A percentile compares a stretch with the other conserved stretches of the same genome.
These are phyloP conservation scores for Candida manassasensis DNA, from an alignment of 805 yeast genomes.

Conservation along the genomic window DNA sequence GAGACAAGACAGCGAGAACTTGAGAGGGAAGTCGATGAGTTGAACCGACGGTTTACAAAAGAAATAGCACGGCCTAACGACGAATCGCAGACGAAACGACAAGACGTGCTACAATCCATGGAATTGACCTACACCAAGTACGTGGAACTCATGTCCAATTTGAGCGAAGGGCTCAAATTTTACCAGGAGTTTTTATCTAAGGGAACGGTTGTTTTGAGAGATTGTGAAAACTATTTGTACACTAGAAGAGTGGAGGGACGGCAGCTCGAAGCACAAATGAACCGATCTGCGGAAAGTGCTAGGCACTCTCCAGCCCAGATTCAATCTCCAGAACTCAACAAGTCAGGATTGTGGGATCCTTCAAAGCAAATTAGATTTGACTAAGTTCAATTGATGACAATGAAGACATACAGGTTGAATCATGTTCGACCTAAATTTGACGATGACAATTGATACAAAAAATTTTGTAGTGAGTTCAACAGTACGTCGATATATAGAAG, in stretches of 20 bases:
- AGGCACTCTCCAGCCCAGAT: neutral
- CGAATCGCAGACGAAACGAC: slow-evolving; percentile 34
- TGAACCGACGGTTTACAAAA: slow-evolving; percentile 26
- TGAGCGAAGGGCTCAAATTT: slow-evolving; percentile 66
- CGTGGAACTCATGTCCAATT: slow-evolving; percentile 52
- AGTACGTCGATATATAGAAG: too few relatives aligned
- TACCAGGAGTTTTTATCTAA: slow-evolving; percentile 57
- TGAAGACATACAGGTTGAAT: too few relatives aligned
- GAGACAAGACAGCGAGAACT: slow-evolving; percentile 28
- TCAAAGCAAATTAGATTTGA: slow-evolving; percentile 14
- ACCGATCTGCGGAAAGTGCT: neutral
- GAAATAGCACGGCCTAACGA: slow-evolving; percentile 11
- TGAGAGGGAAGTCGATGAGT: slow-evolving; percentile 32
- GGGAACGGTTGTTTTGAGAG: slow-evolving; percentile 40
- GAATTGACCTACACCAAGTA: slow-evolving; percentile 48
- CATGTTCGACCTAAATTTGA: too few relatives aligned
- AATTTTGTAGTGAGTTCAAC: too few relatives aligned
- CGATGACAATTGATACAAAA: too few relatives aligned
- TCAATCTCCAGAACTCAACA: slow-evolving; percentile 1
- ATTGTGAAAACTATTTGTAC: slow-evolving; percentile 49
- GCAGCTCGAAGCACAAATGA: slow-evolving; percentile 34
- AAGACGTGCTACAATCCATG: slow-evolving; percentile 46
- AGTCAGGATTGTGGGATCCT: slow-evolving; percentile 13
- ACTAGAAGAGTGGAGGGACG: slow-evolving; percentile 50
- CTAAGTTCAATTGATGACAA: too few relatives aligned